Conservation (phyloP, 2,329 filamentous ascomycete genomes). For the Ophiostoma sp. region DNA sequence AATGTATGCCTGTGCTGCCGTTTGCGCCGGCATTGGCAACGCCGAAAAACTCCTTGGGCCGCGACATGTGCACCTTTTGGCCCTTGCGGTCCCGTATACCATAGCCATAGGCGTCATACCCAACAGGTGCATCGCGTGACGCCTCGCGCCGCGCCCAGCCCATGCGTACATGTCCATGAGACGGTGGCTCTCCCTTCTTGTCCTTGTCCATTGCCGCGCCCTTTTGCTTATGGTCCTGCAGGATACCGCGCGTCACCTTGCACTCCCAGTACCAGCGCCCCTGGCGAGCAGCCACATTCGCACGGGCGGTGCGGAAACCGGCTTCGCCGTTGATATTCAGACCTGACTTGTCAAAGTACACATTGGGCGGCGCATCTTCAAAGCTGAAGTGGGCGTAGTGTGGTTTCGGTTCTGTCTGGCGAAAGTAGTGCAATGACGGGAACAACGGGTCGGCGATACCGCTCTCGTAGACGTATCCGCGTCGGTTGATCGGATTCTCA, state of each 20-base stretch:
- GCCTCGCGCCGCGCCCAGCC: slow-evolving; percentile 81
- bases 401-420: slow-evolving; percentile 79
- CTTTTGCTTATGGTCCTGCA: slow-evolving; percentile 48
- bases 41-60: slow-evolving; percentile 70
- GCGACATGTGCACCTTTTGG: slow-evolving; percentile 88
- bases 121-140: slow-evolving; percentile 74
- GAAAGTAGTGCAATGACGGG: slow-evolving; percentile 80
- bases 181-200: slow-evolving; percentile 38
- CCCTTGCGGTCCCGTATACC: slow-evolving; percentile 84
- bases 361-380: slow-evolving; percentile 80
- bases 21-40: background rate
- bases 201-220: background rate
- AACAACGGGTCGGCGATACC: slow-evolving; percentile 87
- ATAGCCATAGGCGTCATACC: slow-evolving; percentile 90
- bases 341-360: slow-evolving; percentile 73
- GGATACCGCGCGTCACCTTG: slow-evolving; percentile 67
- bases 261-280: slow-evolving; percentile 94
- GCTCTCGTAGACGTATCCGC: slow-evolving; percentile 79
- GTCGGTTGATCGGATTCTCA: slow-evolving; percentile 58
- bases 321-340: slow-evolving; percentile 82
- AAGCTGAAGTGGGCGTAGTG: slow-evolving; percentile 83
- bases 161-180: slow-evolving; percentile 66
- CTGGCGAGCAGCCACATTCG: slow-evolving; percentile 84
- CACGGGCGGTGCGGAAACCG: slow-evolving; percentile 84
- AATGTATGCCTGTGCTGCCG: background rate